Conservation (phyloP, 106 monocot species). For the Allium cepa region DNA sequence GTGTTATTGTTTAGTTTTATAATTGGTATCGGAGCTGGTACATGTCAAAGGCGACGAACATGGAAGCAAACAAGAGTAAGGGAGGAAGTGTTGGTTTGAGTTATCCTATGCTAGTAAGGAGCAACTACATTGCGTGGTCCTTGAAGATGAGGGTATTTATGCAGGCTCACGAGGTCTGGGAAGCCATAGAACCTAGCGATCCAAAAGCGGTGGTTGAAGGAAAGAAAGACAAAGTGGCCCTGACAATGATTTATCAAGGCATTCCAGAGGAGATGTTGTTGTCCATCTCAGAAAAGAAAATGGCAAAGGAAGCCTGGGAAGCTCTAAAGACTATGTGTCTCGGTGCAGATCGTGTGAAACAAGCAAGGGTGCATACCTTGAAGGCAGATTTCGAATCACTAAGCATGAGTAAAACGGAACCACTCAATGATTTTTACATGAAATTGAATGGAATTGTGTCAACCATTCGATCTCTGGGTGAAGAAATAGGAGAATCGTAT, state of each 20-base stretch:
- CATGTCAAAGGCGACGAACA: too few relatives aligned
- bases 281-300: neutral
- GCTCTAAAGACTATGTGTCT: conserved; percentile 2
- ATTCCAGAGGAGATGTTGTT: conserved; percentile 6
- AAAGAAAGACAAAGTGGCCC: conserved; percentile 1
- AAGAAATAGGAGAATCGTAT: neutral
- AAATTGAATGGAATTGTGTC: neutral
- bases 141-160: too few relatives aligned
- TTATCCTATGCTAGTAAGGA: too few relatives aligned
- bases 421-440: neutral
- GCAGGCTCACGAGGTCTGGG: too few relatives aligned
- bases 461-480: conserved; percentile 5
- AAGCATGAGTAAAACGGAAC: neutral
- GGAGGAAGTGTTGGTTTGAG: too few relatives aligned
- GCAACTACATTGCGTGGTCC: too few relatives aligned
- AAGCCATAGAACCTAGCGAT: too few relatives aligned
- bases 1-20: too few relatives aligned
- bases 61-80: too few relatives aligned
- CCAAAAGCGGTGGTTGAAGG: neutral
- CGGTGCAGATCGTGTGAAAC: conserved; percentile 1
- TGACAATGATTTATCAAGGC: neutral
- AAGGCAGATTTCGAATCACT: neutral
- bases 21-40: too few relatives aligned
- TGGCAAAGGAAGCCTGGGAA: neutral
- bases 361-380: neutral